phyloP scores from a whole-genome alignment of 768 basidiomycete genomes.

The Boletus rubroflammeus region DNA sequence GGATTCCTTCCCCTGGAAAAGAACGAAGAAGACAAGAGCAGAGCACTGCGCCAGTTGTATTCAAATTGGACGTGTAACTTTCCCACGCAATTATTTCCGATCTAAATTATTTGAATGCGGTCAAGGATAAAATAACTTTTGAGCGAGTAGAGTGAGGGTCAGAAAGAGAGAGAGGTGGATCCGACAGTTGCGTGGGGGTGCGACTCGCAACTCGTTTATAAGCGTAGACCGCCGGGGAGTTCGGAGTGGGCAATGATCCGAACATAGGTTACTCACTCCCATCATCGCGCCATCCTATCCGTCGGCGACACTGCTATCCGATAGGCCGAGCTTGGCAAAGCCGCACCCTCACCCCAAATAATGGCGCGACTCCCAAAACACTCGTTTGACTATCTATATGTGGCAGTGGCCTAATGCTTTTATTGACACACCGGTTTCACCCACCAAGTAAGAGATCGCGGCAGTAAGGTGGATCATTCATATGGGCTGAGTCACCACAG shows the following conservation, averaged over 20 bases:
- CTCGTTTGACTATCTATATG: too few species aligned
- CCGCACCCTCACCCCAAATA: too few species aligned
- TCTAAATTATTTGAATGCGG: conserved; percentile 19
- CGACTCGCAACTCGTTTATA: conserved; percentile 1
- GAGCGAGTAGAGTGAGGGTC: neutral
- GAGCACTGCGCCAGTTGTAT: neutral
- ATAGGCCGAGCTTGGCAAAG: neutral
- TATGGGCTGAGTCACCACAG: too few species aligned
- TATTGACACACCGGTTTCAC: neutral
- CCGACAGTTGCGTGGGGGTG: neutral
- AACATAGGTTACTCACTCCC: neutral
- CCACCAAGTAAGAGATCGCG: neutral
- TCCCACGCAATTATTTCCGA: conserved; percentile 35
- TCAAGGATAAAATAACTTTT: neutral
- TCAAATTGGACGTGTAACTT: conserved; percentile 37
- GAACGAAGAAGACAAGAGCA: conserved; percentile 16
- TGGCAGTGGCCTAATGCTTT: too few species aligned
- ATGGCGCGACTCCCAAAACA: too few species aligned
- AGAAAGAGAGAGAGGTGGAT: neutral
- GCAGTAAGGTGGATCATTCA: neutral
- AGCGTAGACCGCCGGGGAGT: neutral
- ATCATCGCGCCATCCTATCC: too few species aligned
- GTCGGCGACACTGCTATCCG: neutral
- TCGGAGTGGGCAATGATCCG: neutral
- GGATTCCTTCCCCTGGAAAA: neutral